These are phyloP conservation scores for Delphinella strobiligena DNA, from an alignment of 2,329 filamentous ascomycete genomes.

Conservation along the genomic window DNA sequence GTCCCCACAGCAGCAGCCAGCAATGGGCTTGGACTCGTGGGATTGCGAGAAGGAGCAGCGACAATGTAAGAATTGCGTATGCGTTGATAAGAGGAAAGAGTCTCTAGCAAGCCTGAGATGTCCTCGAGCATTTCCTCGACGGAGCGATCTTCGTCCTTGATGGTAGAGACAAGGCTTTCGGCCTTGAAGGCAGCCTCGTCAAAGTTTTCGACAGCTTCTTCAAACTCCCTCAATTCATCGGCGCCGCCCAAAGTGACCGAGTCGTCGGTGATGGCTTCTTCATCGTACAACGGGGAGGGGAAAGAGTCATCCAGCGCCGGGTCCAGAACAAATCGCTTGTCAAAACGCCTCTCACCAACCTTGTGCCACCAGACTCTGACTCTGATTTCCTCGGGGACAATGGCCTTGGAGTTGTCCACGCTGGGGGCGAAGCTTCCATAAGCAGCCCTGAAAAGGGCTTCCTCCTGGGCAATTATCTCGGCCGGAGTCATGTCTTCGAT, in stretches of 20 bases:
- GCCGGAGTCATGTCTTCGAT: constrained; percentile 17
- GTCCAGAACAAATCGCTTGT: constrained; percentile 49
- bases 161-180: constrained; percentile 10
- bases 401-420: constrained; percentile 59
- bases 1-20: constrained; percentile 43
- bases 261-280: constrained; percentile 9
- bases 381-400: constrained; percentile 55
- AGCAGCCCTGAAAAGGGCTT: constrained; percentile 61
- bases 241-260: constrained; percentile 9
- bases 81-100: constrained; percentile 64
- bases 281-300: constrained; percentile 16
- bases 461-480: constrained; percentile 42
- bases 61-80: constrained; percentile 62
- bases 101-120: constrained; percentile 65
- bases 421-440: constrained; percentile 72
- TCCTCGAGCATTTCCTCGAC: constrained; percentile 48
- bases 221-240: constrained; percentile 13
- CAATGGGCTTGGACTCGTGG: constrained; percentile 50
- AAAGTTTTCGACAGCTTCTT: constrained; percentile 16
- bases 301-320: constrained; percentile 23
- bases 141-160: constrained; percentile 21
- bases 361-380: constrained; percentile 68
- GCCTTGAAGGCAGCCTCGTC: constrained; percentile 11
- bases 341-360: constrained; percentile 48
- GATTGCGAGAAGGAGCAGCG: constrained; percentile 26